phyloP scores from a whole-genome alignment of 139 green algal genomes.

The Tetratostichococcus sp. region DNA sequence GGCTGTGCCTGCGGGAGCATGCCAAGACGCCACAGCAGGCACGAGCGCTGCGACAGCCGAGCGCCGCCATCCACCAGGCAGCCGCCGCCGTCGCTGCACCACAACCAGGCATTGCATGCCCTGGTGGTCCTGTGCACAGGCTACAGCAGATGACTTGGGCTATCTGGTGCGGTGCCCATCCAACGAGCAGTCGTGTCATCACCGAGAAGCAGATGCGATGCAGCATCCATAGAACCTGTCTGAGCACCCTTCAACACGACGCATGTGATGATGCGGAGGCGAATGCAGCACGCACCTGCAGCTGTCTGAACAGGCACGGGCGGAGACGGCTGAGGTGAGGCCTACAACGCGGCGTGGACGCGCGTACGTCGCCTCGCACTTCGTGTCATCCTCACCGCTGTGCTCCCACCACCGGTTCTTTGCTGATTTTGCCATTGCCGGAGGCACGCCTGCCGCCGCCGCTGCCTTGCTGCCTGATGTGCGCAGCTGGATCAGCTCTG shows the following conservation, averaged over 20 bases:
- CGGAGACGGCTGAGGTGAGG: neutral
- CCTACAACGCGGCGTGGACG: neutral
- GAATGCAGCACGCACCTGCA: neutral
- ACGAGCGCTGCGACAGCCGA: neutral
- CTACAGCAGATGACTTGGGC: too few relatives aligned
- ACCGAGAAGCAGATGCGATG: neutral
- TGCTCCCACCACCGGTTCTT: neutral
- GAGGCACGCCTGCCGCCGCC: too few relatives aligned
- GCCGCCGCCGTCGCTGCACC: neutral
- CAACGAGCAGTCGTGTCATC: too few relatives aligned
- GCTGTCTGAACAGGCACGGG: neutral
- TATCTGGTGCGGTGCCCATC: too few relatives aligned
- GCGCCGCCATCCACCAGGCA: neutral
- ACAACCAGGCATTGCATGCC: slow-evolving; percentile 7
- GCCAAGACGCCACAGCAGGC: slow-evolving; percentile 3
- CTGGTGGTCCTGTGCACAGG: neutral
- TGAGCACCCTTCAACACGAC: too few relatives aligned
- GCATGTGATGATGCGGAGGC: too few relatives aligned
- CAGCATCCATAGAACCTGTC: too few relatives aligned
- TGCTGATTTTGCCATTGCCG: neutral
- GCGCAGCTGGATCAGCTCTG: neutral
- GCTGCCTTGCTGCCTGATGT: neutral
- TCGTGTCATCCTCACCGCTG: neutral
- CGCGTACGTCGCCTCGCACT: neutral
- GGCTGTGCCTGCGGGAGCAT: neutral